Base-by-base conservation (phyloP, 208 protist species). In the Porcisia hertigi region DNA sequence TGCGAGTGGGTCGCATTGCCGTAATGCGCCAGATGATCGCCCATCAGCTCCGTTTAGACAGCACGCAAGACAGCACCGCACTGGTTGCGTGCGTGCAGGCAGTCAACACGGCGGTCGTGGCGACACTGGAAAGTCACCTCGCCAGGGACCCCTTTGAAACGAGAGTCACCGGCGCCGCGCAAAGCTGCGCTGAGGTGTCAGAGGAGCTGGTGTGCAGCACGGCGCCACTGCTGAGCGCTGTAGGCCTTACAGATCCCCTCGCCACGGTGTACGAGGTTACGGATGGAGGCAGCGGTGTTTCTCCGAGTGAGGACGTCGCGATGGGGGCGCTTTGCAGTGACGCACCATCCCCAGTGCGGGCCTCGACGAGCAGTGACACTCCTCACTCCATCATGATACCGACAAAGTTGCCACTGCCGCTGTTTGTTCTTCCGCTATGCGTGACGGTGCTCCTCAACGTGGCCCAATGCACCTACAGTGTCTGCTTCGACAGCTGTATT, bases 11-110 rank as follows among this genome's bases (percentile, higher is more conserved):
- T 1, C 85, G 92, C 9, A 75, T 94, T 36, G 89, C 91, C 82
- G 75, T 99, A 5, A 87, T 99, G 70, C 88, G 98, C 4, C 77
- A 86, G 53, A 93, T 96, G 73, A 91, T 99, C 66, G 89, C 91
- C 12, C 92, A 96, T 65, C 89, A 97, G 80, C 87, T 99, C 11
- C 94, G 90, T 58, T 86, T 79, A 16, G 79, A 85, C 60, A 88
- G 87, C 71, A 96, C 96, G 80, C 81, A 98, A 25, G 94, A 98
- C 74, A 94, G 92, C 65, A 85, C 91, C 39, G 75, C 86, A 34
- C 89, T 99, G 23, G 92, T 86, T 70, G 76, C 83, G n/a, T 83
- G 92, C 2, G 71, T 98, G 52, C 81, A 86, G 16, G 87, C 90
- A 2, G 86, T 97, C 55, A 98, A 99, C 83, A 81, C 81, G 1